Conservation (phyloP, 1,284 basidiomycete species). For the Filobasidium uniguttulatum region DNA sequence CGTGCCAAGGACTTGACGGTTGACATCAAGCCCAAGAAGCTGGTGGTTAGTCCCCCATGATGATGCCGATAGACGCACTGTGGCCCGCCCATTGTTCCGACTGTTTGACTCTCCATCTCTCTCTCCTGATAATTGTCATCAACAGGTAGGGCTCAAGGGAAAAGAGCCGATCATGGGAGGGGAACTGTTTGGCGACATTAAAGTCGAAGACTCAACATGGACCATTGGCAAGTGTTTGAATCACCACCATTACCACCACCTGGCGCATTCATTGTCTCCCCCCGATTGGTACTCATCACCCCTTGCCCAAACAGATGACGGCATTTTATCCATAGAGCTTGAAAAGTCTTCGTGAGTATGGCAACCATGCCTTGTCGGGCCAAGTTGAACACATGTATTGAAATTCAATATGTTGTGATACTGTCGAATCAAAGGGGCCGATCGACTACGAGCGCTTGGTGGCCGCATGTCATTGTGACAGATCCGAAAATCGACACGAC, state of each 20-base stretch:
- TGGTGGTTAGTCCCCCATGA: slow-evolving; percentile 42
- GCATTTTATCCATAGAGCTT: slow-evolving; percentile 32
- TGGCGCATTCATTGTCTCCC: too few species aligned
- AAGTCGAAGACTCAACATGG: slow-evolving; percentile 95
- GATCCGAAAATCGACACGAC: slow-evolving; percentile 95
- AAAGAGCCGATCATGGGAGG: slow-evolving; percentile 66
- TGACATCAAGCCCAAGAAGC: slow-evolving; percentile 61
- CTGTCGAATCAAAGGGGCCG: slow-evolving; percentile 7
- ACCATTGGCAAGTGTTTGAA: slow-evolving; percentile 54
- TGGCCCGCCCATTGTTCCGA: too few species aligned
- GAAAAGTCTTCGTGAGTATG: slow-evolving; percentile 32
- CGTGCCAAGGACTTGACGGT: slow-evolving; percentile 63
- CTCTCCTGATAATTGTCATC: not conserved
- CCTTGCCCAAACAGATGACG: slow-evolving; percentile 21
- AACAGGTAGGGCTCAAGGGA: slow-evolving; percentile 63
- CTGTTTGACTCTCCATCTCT: too few species aligned
- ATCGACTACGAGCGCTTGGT: slow-evolving; percentile 55
- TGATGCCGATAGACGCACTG: too few species aligned
- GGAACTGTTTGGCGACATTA: slow-evolving; percentile 86
- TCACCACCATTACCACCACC: not conserved
- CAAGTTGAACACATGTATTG: too few species aligned
- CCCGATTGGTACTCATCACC: too few species aligned
- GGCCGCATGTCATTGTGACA: slow-evolving; percentile 89
- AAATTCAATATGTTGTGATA: too few species aligned
- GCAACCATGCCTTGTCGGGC: not conserved